A percentile compares a stretch with the other conserved stretches of the same genome.
Conservation (phyloP, 371 early-diverging fungal species). For the Paraphysoderma sedebokerense region DNA sequence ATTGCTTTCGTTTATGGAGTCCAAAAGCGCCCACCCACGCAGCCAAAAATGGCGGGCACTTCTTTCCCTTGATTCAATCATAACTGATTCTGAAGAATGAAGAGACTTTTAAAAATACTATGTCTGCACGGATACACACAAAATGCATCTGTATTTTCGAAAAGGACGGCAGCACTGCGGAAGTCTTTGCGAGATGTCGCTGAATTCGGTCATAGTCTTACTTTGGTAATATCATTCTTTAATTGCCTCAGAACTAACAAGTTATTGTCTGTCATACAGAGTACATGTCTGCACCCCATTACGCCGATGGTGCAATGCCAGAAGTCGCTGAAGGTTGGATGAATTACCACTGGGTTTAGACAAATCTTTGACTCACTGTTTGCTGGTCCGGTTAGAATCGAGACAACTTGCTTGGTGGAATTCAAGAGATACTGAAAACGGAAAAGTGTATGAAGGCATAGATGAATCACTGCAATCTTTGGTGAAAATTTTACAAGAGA, state of each 20-base stretch:
- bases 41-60: no score
- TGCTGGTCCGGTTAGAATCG: conserved; percentile 10
- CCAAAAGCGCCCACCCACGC: no score
- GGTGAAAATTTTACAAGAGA: conserved; percentile 16
- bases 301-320: conserved; percentile 4
- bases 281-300: conserved; percentile 43
- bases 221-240: not conserved
- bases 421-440: conserved; percentile 12
- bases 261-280: conserved; percentile 15
- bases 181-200: conserved; percentile 39
- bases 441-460: conserved; percentile 30
- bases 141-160: conserved; percentile 42
- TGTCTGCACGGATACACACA: conserved; percentile 64
- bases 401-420: conserved; percentile 47
- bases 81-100: no score
- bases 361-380: conserved; percentile 9
- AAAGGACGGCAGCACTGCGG: conserved; percentile 45
- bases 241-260: not conserved
- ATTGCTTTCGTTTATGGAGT: no score
- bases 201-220: conserved; percentile 26
- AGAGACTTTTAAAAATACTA: no score
- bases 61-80: no score
- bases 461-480: conserved; percentile 31
- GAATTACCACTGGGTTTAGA: conserved; percentile 27
- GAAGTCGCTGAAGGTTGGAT: conserved; percentile 28